Evolutionary conservation across 1,284 basidiomycete genomes (phyloP), one percentile per base, ranked within the genome.

Genomic region (Rugosomyces carneus): DNA sequence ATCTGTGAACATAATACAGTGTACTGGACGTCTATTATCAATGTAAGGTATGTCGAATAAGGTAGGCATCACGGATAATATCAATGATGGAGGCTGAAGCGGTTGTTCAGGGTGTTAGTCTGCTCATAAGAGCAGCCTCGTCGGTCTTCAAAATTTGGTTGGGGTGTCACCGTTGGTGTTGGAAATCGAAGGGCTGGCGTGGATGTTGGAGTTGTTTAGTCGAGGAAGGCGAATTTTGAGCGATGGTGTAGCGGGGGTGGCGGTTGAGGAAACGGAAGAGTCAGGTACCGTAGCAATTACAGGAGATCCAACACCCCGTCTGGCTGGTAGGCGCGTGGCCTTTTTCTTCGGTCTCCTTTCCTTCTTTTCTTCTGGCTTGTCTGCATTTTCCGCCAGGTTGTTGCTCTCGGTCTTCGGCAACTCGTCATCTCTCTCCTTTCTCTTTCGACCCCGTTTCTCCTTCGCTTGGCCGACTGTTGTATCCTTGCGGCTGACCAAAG

Each of bases 181-280:
- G 29, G 50, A 44, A 31, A 55, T 51, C 5, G 51, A 49, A 37
- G 53, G 48, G 42, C 53, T 52, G 29, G 53, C 43, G 24, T 57
- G 54, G 29, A 51, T 41, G 23, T 51, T 49, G 18, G 60, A 45
- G 29, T 56, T 59, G 42, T 55, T 72, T 41, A 78, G 61, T 16
- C 75, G 69, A 10, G 77, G 77, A 45, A 80, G 66, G 20, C 78
- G 72, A 48, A 80, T 80, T 60, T 80, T 80, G 44, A 80, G 67
- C 3, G 73, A 74, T 8, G 75, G 72, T 0, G 69, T 71, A 23
- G 61, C 50, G 9, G 64, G 63, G 37, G 58, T 50, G 16, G 65
- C 56, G 31, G 64, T 57, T 19, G 63, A 58, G 39, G 59, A 44
- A 47, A 51, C 47, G 23, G 53, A 20, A 15, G 57, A 46, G 35